phyloP scores from a whole-genome alignment of 2,329 filamentous ascomycete genomes.

The Elsinoe fawcettii region DNA sequence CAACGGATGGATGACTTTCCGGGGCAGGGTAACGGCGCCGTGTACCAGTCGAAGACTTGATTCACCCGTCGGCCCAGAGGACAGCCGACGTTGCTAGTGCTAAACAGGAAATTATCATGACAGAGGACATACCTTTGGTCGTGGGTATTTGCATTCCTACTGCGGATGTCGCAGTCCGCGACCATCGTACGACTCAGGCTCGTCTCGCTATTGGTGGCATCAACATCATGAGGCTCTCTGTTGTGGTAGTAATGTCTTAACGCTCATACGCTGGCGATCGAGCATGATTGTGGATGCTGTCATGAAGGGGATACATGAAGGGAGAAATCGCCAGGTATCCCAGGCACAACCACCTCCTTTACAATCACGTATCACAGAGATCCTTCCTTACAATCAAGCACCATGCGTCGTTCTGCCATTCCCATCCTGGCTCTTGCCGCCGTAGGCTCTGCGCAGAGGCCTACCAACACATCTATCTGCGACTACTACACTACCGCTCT shows the following conservation, averaged over 20 bases:
- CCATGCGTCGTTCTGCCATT: slow-evolving; percentile 1
- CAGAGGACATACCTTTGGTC: neutral
- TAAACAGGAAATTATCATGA: neutral
- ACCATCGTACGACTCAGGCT: slow-evolving; percentile 2
- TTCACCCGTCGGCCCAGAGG: neutral
- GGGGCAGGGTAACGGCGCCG: neutral
- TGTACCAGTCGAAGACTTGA: neutral
- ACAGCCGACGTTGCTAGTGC: neutral
- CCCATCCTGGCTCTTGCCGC: slow-evolving; percentile 22
- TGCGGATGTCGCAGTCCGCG: neutral
- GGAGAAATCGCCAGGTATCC: neutral
- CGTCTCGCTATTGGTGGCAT: neutral
- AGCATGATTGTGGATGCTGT: neutral
- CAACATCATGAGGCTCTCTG: neutral
- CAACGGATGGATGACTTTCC: neutral
- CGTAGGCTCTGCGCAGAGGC: slow-evolving; percentile 35
- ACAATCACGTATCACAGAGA: neutral
- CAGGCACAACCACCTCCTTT: neutral
- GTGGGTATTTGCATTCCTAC: neutral
- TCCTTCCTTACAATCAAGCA: neutral
- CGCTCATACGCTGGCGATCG: neutral
- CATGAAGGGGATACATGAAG: neutral
- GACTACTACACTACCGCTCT: slow-evolving; percentile 58
- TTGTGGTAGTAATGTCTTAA: neutral
- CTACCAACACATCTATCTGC: slow-evolving; percentile 47